Evolutionary conservation across 352 stramenopile genomes (phyloP), one percentile per base, ranked within the genome.

Genomic region (Globisporangium nunn): DNA sequence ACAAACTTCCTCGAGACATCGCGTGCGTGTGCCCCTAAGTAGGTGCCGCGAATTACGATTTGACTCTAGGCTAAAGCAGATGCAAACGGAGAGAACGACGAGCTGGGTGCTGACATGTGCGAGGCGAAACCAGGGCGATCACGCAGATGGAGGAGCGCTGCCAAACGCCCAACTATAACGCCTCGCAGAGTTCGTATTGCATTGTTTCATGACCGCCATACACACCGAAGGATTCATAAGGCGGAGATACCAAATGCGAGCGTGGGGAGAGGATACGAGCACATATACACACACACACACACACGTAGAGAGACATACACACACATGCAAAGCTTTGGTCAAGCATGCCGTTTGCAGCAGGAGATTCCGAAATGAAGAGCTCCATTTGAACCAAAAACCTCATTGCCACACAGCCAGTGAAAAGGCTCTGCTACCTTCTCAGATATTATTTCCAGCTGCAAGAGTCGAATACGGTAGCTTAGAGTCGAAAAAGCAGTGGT

Each of bases 191-290:
- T 78, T 65, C 52, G 53, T 91, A 52, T 91, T 62, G 81, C 81
- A 88, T 88, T 91, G 60, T 87, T 91, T 71, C 81, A 90, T 90
- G 75, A 90, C 77, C 80, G 78, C 77, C 72, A 57, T 68, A 79
- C 73, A 88, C 80, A 90, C 75, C 39, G 40, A 57, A 28, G 62
- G 56, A 63, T 91, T 87, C 72, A 88, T 73, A 71, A 66, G 74
- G 78, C 79, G 78, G 81, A 91, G 81, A 91, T 91, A 91, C 81
- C 78, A 88, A 91, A 88, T 91, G 81, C 81, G 71, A 69, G 35
- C 48, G 18, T 3, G 7, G 35, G 6, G 17, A 46, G 23, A 23
- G 23, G 23, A 23, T 23, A 47, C 41, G 28, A 41, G 23, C 18
- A 39, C 23, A 47, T 56, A 57, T 30, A 47, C 29, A 35, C 48